Conservation (phyloP, 2,329 filamentous ascomycete genomes). For the Rutstroemia sp. region DNA sequence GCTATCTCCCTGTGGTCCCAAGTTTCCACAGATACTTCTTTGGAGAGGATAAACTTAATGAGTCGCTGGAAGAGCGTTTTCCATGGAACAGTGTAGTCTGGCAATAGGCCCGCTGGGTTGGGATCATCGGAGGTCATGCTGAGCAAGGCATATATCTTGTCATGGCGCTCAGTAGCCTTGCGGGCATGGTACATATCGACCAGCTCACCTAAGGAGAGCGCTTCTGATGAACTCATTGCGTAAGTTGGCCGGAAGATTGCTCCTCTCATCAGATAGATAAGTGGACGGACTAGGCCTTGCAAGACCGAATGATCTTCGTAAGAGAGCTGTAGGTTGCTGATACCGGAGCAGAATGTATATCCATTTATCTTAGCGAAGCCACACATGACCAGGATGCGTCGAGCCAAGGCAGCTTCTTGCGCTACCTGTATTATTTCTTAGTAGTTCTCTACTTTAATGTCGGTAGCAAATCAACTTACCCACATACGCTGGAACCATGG, state of each 20-base stretch:
- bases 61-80: background rate
- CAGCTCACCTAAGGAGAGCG: background rate
- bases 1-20: background rate
- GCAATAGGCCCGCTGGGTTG: background rate
- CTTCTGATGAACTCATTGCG: too few relatives aligned
- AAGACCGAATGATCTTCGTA: too few relatives aligned
- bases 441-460: too few relatives aligned
- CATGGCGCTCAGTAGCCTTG: rapidly evolving
- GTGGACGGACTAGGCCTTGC: too few relatives aligned
- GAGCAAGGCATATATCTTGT: background rate
- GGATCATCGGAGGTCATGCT: background rate
- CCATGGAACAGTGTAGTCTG: background rate
- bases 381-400: background rate
- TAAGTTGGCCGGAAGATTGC: too few relatives aligned
- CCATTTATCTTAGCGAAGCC: background rate
- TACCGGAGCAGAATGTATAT: background rate
- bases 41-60: background rate
- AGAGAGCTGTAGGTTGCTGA: background rate
- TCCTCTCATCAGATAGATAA: too few relatives aligned
- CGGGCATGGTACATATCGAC: background rate
- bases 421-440: background rate
- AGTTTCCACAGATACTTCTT: background rate
- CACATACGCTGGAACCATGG: background rate
- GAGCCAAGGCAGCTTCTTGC: background rate
- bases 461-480: background rate